A percentile compares a stretch with the other conserved stretches of the same genome.
Evolutionary conservation across 2,329 filamentous ascomycete genomes (phyloP).

Genomic region (Botrytis cinerea): DNA sequence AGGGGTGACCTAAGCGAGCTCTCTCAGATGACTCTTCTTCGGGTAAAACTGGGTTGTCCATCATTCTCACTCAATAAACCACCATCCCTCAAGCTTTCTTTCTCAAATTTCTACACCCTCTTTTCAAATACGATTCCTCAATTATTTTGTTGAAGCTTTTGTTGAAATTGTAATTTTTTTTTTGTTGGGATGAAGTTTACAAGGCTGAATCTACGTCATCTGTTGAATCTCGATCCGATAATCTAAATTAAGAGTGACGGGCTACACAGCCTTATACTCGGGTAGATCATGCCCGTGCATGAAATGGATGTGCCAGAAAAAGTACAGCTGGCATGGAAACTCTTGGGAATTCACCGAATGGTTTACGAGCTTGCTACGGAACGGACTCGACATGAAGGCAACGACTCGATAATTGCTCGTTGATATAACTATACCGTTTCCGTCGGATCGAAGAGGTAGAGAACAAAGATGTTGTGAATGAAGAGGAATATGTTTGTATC

Average conservation of each 20-base stretch:
- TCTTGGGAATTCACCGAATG: not conserved
- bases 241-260: no score
- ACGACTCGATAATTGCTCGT: not conserved
- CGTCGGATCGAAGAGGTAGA: not conserved
- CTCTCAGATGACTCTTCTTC: not conserved
- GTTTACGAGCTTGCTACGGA: not conserved
- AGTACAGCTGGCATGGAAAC: not conserved
- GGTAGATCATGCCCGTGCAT: no score
- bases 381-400: not conserved
- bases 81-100: not conserved
- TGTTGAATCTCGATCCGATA: not conserved
- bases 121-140: not conserved
- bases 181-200: not conserved
- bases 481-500: not conserved
- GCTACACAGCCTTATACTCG: not conserved
- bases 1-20: conserved; percentile 3
- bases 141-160: not conserved
- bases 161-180: not conserved
- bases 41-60: not conserved
- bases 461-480: not conserved
- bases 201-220: not conserved
- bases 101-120: not conserved
- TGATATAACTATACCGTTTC: not conserved
- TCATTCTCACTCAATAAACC: not conserved
- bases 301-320: not conserved